A percentile compares a stretch with the other conserved stretches of the same genome.
These are phyloP conservation scores for Fusarium pseudograminearum DNA, from an alignment of 2,329 filamentous ascomycete genomes.

Conservation along the genomic window DNA sequence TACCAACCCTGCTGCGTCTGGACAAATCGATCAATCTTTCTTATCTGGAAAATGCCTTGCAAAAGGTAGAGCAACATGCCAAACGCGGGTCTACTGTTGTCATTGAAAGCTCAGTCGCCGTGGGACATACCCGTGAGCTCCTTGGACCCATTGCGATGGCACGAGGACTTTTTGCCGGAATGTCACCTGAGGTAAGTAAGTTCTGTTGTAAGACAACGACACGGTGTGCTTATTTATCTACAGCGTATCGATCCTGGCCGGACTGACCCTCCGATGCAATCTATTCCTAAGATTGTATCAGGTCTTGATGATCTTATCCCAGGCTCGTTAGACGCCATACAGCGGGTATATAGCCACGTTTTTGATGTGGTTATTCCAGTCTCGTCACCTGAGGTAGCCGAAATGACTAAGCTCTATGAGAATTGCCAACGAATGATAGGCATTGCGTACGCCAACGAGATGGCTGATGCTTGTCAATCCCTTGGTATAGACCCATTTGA, in stretches of 20 bases:
- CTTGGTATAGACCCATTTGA: not conserved
- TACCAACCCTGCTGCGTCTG: not conserved
- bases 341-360: not conserved
- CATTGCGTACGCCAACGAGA: constrained; percentile 3
- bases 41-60: not conserved
- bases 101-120: constrained; percentile 3
- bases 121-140: not conserved
- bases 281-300: constrained; percentile 2
- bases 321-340: not conserved
- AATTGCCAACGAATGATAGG: constrained; percentile 7
- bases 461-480: not conserved
- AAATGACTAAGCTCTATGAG: constrained; percentile 8
- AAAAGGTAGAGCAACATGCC: not conserved
- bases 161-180: constrained; percentile 2
- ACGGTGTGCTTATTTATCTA: not conserved
- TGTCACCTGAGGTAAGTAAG: not conserved
- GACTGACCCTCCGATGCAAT: not conserved
- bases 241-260: constrained; percentile 5
- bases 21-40: not conserved
- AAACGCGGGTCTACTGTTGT: not conserved
- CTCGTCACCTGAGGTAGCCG: not conserved
- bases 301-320: constrained; percentile 1
- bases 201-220: not conserved
- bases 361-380: not conserved
- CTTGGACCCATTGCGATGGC: not conserved